These are phyloP conservation scores for Colletotrichum tropicale DNA, from an alignment of 2,329 filamentous ascomycete species.

Conservation along the genomic window DNA sequence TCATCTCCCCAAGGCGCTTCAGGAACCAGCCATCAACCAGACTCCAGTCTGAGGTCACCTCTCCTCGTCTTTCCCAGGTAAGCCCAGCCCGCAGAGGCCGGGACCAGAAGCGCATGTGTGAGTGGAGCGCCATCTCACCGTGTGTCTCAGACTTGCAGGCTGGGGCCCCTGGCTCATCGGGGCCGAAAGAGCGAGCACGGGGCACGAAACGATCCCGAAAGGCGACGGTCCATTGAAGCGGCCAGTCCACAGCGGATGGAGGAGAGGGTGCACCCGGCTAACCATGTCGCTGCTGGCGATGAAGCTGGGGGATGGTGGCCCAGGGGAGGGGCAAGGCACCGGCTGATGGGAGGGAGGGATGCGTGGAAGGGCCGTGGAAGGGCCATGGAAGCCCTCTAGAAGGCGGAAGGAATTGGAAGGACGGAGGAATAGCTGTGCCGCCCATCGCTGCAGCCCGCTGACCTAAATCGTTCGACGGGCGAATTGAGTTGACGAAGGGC, in stretches of 20 bases:
- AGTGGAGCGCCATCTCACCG: slow-evolving; percentile 10
- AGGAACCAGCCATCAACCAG: not conserved
- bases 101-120: not conserved
- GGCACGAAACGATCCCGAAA: not conserved
- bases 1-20: not conserved
- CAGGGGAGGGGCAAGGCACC: not conserved
- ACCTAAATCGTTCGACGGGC: not conserved
- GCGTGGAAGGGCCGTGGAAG: slow-evolving; percentile 9
- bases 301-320: slow-evolving; percentile 1
- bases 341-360: not conserved
- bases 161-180: slow-evolving; percentile 8
- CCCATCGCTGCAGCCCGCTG: not conserved
- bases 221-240: not conserved
- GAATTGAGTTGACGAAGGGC: not conserved
- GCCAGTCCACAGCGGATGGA: slow-evolving; percentile 6
- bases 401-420: not conserved
- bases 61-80: not conserved
- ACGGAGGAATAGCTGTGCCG: not conserved
- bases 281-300: not conserved
- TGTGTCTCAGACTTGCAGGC: slow-evolving; percentile 14
- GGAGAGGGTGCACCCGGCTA: slow-evolving; percentile 10
- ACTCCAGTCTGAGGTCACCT: not conserved
- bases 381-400: slow-evolving; percentile 5
- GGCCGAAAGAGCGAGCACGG: not conserved
- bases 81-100: not conserved